These are phyloP conservation scores for Cyathus striatus DNA, from an alignment of 768 basidiomycete species.

Conservation along the genomic window DNA sequence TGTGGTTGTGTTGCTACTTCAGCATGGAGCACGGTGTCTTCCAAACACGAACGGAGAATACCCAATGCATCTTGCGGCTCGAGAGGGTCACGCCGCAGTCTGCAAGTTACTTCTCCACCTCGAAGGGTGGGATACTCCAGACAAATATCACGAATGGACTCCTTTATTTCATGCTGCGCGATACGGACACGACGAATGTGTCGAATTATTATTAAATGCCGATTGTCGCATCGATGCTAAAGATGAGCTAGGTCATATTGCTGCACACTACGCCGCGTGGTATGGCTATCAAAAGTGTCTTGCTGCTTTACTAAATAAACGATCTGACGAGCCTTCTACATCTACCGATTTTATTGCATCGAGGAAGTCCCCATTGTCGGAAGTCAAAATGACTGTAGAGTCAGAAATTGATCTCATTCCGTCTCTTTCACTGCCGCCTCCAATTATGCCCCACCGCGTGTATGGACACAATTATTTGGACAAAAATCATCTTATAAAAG, in stretches of 20 bases:
- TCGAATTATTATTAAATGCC: slow-evolving; percentile 74
- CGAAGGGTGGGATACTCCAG: slow-evolving; percentile 79
- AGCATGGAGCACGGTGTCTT: slow-evolving; percentile 70
- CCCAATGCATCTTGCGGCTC: slow-evolving; percentile 92
- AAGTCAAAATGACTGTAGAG: slow-evolving; percentile 34
- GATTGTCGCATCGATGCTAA: slow-evolving; percentile 68
- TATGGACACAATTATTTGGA: slow-evolving; percentile 97
- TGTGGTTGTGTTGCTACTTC: slow-evolving; percentile 72
- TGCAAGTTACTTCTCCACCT: slow-evolving; percentile 71
- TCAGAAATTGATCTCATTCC: slow-evolving; percentile 90
- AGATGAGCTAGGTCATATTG: slow-evolving; percentile 82
- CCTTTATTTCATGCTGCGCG: slow-evolving; percentile 94
- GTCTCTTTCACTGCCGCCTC: slow-evolving; percentile 90
- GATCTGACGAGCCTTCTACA: slow-evolving; percentile 18
- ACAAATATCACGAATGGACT: slow-evolving; percentile 99
- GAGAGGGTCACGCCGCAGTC: slow-evolving; percentile 85
- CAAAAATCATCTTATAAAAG: slow-evolving; percentile 77
- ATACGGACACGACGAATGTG: slow-evolving; percentile 72
- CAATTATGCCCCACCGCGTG: slow-evolving; percentile 95
- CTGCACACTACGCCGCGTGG: slow-evolving; percentile 96
- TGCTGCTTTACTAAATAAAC: slow-evolving; percentile 48
- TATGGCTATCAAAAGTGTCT: slow-evolving; percentile 79
- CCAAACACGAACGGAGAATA: slow-evolving; percentile 96
- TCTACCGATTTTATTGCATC: slow-evolving; percentile 14
- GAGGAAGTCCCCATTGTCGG: slow-evolving; percentile 35